A percentile compares a stretch with the other conserved stretches of the same genome.
Conservation (phyloP, 31 red algal genomes). For the Asparagopsis taxiformis region DNA sequence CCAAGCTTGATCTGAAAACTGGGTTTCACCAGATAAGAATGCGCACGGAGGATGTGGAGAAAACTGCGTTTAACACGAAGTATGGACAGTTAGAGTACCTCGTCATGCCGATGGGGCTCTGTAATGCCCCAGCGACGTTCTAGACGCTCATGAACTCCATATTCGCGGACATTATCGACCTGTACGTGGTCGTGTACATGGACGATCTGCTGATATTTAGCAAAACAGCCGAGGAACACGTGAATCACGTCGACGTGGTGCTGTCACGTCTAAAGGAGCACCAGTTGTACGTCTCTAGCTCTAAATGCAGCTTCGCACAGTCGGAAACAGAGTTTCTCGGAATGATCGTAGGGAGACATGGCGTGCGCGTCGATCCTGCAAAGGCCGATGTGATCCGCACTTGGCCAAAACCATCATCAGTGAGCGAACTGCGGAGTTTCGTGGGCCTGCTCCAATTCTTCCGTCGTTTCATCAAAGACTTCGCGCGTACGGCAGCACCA, state of each 20-base stretch:
- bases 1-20: not conserved
- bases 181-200: conserved; percentile 9
- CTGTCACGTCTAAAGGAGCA: conserved; percentile 4
- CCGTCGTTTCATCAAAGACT: conserved; percentile 21
- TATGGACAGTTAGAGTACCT: conserved; percentile 9
- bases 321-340: not conserved
- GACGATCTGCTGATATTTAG: conserved; percentile 10
- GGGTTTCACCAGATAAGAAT: not conserved
- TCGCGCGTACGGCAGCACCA: conserved; percentile 13
- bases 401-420: not conserved
- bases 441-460: conserved; percentile 18
- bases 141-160: conserved; percentile 9
- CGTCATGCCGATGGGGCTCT: conserved; percentile 1
- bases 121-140: conserved; percentile 21
- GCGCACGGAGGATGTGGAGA: not conserved
- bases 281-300: not conserved
- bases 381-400: not conserved
- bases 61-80: not conserved
- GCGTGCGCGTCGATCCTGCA: not conserved
- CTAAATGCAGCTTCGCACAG: not conserved
- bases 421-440: not conserved
- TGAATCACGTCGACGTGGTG: conserved; percentile 1
- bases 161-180: conserved; percentile 8
- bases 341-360: not conserved
- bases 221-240: not conserved